These are phyloP conservation scores for Globisporangium spiculum DNA, from an alignment of 352 stramenopile species.

Conservation along the genomic window DNA sequence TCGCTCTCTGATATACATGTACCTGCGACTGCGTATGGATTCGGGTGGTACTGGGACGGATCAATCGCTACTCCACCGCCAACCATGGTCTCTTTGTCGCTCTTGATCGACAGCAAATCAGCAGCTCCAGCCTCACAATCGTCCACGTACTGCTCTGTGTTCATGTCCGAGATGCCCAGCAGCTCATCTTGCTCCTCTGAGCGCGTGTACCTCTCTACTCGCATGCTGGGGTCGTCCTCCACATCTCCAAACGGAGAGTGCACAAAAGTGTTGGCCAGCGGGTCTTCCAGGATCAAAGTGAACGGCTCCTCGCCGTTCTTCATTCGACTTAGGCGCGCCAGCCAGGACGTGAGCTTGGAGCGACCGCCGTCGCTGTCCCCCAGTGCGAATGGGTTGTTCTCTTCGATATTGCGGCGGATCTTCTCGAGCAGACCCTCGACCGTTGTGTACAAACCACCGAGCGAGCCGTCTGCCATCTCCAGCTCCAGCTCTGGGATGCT, in stretches of 20 bases:
- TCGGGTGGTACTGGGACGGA: background rate
- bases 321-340: background rate
- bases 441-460: background rate
- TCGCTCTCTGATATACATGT: background rate
- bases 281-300: background rate
- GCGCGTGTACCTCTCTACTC: background rate
- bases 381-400: background rate
- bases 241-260: background rate
- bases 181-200: background rate
- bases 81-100: background rate
- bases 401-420: background rate
- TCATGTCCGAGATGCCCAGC: background rate
- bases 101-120: background rate
- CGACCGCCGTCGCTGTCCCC: background rate
- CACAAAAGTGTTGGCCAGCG: background rate
- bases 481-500: background rate
- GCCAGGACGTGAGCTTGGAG: background rate
- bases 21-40: background rate
- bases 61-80: background rate
- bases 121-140: background rate
- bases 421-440: background rate
- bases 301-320: background rate
- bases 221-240: background rate
- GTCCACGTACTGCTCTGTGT: background rate
- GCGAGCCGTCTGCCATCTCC: background rate